Evolutionary conservation across 805 yeast genomes (phyloP), one percentile per base, ranked within the genome.

Genomic region (Metschnikowia matae): DNA sequence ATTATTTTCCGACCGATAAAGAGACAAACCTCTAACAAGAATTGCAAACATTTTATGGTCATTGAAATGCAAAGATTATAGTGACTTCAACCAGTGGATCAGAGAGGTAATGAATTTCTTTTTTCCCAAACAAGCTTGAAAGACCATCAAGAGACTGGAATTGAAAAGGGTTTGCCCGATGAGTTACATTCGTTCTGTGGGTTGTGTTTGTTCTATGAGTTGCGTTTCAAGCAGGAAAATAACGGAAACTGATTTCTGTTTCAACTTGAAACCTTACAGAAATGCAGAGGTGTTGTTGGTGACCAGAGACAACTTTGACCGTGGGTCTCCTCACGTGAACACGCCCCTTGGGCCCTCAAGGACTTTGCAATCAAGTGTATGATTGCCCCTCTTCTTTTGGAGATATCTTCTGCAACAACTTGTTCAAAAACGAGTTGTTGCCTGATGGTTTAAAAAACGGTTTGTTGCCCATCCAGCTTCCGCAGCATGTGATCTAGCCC

Each of bases 371-470:
- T 94, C 70, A 85, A 87, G 70, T 85, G 92, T 56, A 87, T 94
- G 64, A 91, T 94, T 69, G 98, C 98, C 5, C 99, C 98, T 5
- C 99, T 98, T 90, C 97, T 0, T 94, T 92, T 61, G 99, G 98
- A 69, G 99, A 94, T 72, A 94, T 94, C 62, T 94, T 94, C 79
- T 91, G 89, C 82, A 94, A 88, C 77, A 94, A 94, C 78, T 91
- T 97, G 48, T 88, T 88, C 78, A 94, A 94, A 77, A 94, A 94
- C 71, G 97, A 97, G 41, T 78, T 94, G 68, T 75, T 94, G 57
- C 98, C 98, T n/a, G n/a, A n/a, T n/a, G n/a, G n/a, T n/a, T n/a
- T n/a, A n/a, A 94, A 94, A 77, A 94, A 94, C 71, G 97, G 97
- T 42, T 78, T 94, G 68, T 75, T 94, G 57, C 98, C 98, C 52